phyloP scores from a whole-genome alignment of 2,329 filamentous ascomycete species.

The Trichophyton simii region DNA sequence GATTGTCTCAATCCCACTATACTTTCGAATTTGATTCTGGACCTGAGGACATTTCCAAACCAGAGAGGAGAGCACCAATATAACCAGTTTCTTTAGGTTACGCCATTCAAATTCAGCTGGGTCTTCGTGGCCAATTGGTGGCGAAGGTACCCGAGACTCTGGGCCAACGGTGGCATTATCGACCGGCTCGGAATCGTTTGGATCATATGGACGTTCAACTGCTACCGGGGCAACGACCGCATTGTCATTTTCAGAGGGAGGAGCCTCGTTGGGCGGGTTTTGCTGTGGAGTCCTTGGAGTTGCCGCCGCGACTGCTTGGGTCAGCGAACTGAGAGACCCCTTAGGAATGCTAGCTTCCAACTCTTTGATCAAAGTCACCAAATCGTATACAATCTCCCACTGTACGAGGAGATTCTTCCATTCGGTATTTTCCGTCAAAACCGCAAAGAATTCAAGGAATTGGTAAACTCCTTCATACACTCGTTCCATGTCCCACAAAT shows the following conservation, averaged over 20 bases:
- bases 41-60: constrained; percentile 77
- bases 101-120: constrained; percentile 57
- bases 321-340: constrained; percentile 46
- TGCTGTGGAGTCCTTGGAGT: constrained; percentile 21
- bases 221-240: constrained; percentile 27
- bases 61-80: constrained; percentile 77
- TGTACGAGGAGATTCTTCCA: constrained; percentile 77
- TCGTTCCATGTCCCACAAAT: constrained; percentile 94
- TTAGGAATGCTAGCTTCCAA: constrained; percentile 81
- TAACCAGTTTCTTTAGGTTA: constrained; percentile 85
- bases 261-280: constrained; percentile 21
- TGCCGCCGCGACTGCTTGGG: constrained; percentile 14
- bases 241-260: background rate
- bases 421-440: constrained; percentile 71
- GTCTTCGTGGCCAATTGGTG: constrained; percentile 44
- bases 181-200: constrained; percentile 29
- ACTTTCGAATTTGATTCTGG: constrained; percentile 72
- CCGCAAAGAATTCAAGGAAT: constrained; percentile 86
- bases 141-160: constrained; percentile 34
- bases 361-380: constrained; percentile 74
- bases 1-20: constrained; percentile 76
- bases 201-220: constrained; percentile 56
- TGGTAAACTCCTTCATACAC: constrained; percentile 91
- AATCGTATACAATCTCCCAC: constrained; percentile 82
- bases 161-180: constrained; percentile 27